A percentile compares a stretch with the other conserved stretches of the same genome.
Conservation (phyloP, 2,329 filamentous ascomycete species). For the Fusarium verticillioides region DNA sequence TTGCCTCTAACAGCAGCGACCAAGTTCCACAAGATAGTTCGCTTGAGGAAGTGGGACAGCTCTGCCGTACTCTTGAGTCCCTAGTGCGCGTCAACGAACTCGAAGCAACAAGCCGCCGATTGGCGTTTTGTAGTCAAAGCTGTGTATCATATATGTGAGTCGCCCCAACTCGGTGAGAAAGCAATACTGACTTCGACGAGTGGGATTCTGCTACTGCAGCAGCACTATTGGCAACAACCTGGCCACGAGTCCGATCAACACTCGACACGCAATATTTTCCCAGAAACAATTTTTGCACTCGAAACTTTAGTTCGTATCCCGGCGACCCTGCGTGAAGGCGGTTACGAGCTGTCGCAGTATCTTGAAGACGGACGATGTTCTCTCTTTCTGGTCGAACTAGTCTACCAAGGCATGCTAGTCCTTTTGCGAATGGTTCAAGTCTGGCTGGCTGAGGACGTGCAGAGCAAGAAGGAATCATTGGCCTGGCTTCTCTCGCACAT, state of each 20-base stretch:
- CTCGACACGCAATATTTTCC: neutral
- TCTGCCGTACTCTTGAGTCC: neutral
- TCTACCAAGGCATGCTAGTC: neutral
- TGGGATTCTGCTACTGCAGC: neutral
- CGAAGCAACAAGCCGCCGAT: neutral
- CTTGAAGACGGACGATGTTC: neutral
- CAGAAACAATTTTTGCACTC: neutral
- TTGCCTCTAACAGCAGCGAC: rapidly evolving
- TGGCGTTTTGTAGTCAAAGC: neutral
- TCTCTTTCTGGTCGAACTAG: neutral
- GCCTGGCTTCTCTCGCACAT: neutral
- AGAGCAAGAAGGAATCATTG: neutral
- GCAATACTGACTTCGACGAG: neutral
- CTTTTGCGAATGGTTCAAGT: rapidly evolving
- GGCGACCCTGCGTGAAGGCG: neutral
- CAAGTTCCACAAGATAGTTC: rapidly evolving
- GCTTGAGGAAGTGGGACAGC: neutral
- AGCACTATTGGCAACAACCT: neutral
- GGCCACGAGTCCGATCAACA: neutral
- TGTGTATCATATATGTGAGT: neutral
- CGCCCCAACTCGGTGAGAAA: neutral
- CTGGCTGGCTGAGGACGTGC: rapidly evolving
- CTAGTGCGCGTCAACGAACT: neutral
- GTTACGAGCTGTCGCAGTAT: neutral
- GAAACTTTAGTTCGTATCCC: neutral